phyloP scores from a whole-genome alignment of 768 basidiomycete genomes.

The Panaeolus cyanescens region DNA sequence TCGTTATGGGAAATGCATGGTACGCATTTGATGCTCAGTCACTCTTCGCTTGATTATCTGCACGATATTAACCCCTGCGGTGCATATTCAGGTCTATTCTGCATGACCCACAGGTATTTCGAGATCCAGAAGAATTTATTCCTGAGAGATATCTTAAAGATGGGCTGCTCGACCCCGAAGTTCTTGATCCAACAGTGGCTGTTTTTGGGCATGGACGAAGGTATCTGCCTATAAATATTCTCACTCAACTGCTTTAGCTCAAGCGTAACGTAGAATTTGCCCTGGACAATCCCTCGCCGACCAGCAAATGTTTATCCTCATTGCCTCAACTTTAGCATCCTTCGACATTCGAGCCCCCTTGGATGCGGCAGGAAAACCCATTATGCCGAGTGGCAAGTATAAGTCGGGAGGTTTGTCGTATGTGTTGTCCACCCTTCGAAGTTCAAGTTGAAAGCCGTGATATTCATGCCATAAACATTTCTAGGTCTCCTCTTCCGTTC shows the following conservation, averaged over 20 bases:
- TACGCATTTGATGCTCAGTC: slow-evolving; percentile 10
- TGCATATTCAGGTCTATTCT: slow-evolving; percentile 5
- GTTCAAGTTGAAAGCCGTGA: too few relatives aligned
- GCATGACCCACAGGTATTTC: slow-evolving; percentile 39
- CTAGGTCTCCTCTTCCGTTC: background rate
- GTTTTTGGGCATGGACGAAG: slow-evolving; percentile 25
- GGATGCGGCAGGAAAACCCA: slow-evolving; percentile 16
- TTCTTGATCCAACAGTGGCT: slow-evolving; percentile 5
- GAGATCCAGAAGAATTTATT: slow-evolving; percentile 38
- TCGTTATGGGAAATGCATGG: slow-evolving; percentile 42
- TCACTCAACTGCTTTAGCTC: background rate
- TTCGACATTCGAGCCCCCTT: slow-evolving; percentile 30
- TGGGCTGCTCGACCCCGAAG: slow-evolving; percentile 14
- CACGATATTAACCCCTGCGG: too few relatives aligned
- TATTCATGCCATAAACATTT: too few relatives aligned
- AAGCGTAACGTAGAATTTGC: slow-evolving; percentile 27
- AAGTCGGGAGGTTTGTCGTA: slow-evolving; percentile 3
- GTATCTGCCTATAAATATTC: slow-evolving; percentile 5
- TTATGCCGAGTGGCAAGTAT: slow-evolving; percentile 3
- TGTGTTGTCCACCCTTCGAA: too few relatives aligned
- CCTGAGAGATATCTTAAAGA: slow-evolving; percentile 41
- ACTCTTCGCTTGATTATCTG: background rate
- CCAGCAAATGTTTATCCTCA: slow-evolving; percentile 23
- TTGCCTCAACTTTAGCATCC: slow-evolving; percentile 31
- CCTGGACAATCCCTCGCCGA: slow-evolving; percentile 34